Evolutionary conservation across 1,284 basidiomycete genomes (phyloP).

Genomic region (Cryptococcus sp.): DNA sequence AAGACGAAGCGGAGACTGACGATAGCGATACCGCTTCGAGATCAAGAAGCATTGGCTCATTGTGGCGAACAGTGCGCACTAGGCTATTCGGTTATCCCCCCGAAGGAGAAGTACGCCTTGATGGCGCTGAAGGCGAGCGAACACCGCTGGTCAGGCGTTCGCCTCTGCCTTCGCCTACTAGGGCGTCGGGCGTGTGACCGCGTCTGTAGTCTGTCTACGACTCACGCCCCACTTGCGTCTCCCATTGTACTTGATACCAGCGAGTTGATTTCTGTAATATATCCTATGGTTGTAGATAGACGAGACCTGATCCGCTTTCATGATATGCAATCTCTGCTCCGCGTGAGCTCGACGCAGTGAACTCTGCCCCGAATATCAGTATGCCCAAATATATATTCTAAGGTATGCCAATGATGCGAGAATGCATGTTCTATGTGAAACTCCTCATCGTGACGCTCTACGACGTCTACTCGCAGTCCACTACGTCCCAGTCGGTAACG

Average conservation of each 20-base stretch:
- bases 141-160: slow-evolving; percentile 9
- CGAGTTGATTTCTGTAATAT: no score
- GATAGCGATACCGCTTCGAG: neutral
- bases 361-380: no score
- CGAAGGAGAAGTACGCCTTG: neutral
- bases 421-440: neutral
- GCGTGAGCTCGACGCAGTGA: no score
- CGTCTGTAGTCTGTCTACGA: no score
- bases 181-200: no score
- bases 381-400: no score
- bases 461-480: slow-evolving; percentile 27
- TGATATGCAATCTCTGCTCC: no score
- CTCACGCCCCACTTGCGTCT: no score
- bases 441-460: neutral
- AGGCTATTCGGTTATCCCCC: neutral
- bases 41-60: neutral
- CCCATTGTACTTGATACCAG: no score
- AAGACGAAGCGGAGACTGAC: neutral
- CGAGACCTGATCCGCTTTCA: no score
- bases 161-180: neutral
- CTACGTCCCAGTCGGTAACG: slow-evolving; percentile 55
- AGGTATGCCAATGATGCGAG: no score
- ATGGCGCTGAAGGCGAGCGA: slow-evolving; percentile 4
- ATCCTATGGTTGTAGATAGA: no score
- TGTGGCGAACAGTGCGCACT: neutral